Percentiles rank a stretch among this genome's conserved stretches.
phyloP scores from a whole-genome alignment of 2,329 filamentous ascomycete species.

The Trichoderma koningiopsis region DNA sequence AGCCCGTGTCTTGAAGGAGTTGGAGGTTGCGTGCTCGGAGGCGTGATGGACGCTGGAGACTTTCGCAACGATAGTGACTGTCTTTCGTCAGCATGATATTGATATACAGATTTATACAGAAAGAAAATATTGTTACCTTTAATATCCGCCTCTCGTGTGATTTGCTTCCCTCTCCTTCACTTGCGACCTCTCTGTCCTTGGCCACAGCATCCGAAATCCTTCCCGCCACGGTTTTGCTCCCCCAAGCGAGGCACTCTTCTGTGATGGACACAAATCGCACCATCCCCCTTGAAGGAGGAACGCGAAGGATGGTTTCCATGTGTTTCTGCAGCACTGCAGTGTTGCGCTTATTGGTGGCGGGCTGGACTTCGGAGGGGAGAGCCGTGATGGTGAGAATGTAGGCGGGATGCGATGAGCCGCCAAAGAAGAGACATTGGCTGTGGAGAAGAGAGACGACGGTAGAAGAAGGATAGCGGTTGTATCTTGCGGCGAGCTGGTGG shows the following conservation, averaged over 20 bases:
- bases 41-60: neutral
- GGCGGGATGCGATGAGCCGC: constrained; percentile 73
- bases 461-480: constrained; percentile 71
- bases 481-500: constrained; percentile 71
- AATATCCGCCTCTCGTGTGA: constrained; percentile 8
- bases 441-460: constrained; percentile 78
- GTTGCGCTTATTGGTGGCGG: constrained; percentile 79
- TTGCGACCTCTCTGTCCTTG: neutral
- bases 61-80: constrained; percentile 23
- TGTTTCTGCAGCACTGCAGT: constrained; percentile 75
- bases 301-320: constrained; percentile 69
- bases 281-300: constrained; percentile 67
- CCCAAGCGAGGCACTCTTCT: constrained; percentile 72
- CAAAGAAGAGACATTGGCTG: constrained; percentile 72
- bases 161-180: neutral
- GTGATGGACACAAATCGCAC: constrained; percentile 70
- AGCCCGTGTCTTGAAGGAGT: neutral
- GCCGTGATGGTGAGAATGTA: constrained; percentile 77
- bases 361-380: constrained; percentile 67
- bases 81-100: neutral
- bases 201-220: constrained; percentile 51
- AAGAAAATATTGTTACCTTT: constrained; percentile 6
- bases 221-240: constrained; percentile 68
- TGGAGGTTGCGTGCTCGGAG: constrained; percentile 1
- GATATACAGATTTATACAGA: neutral